Percentiles rank a stretch among this genome's conserved stretches.
These are phyloP conservation scores for Panellus pusillus DNA, from an alignment of 768 basidiomycete species.

Conservation along the genomic window DNA sequence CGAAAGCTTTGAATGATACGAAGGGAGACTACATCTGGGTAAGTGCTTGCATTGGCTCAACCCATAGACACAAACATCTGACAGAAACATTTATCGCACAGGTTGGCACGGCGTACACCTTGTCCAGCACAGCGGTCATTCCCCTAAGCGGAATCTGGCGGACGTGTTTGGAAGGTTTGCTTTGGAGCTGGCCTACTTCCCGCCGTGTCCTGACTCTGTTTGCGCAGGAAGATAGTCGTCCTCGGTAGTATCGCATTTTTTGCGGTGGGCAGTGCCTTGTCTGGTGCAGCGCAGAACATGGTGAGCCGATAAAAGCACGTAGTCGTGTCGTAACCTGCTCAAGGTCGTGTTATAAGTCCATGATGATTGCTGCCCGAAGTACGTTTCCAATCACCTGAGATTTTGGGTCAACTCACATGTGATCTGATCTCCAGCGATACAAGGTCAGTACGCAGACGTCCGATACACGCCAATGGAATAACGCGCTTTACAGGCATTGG, in stretches of 20 bases:
- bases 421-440: too few species aligned
- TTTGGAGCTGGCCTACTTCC: too few species aligned
- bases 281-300: slow-evolving; percentile 42
- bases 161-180: slow-evolving; percentile 33
- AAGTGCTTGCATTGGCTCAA: too few species aligned
- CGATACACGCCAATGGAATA: not conserved
- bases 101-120: slow-evolving; percentile 45
- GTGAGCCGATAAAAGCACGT: slow-evolving; percentile 1
- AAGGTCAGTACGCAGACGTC: slow-evolving; percentile 21
- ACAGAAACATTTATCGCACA: too few species aligned
- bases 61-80: too few species aligned
- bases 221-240: too few species aligned
- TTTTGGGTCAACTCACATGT: too few species aligned
- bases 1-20: slow-evolving; percentile 17
- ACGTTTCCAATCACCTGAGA: too few species aligned
- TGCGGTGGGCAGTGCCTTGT: slow-evolving; percentile 41
- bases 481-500: slow-evolving; percentile 25
- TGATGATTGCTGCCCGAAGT: slow-evolving; percentile 44
- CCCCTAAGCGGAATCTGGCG: slow-evolving; percentile 36
- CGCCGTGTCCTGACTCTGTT: too few species aligned
- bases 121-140: slow-evolving; percentile 39
- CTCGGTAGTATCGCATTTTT: slow-evolving; percentile 39
- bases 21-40: slow-evolving; percentile 22
- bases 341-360: slow-evolving; percentile 9
- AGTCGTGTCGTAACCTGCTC: too few species aligned